phyloP scores from a whole-genome alignment of 345 rosid genomes.

The Cochlearia excelsa region DNA sequence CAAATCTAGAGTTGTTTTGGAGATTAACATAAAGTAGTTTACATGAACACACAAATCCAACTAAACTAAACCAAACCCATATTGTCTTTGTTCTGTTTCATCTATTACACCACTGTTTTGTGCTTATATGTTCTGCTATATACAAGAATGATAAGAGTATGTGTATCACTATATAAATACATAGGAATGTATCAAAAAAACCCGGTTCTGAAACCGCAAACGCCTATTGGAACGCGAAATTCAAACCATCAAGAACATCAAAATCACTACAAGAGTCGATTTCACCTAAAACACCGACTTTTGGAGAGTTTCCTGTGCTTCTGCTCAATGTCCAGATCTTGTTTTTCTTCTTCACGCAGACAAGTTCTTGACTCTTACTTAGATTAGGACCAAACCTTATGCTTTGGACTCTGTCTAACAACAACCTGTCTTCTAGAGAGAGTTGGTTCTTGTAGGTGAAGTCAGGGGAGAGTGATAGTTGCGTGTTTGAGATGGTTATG shows the following conservation, averaged over 20 bases:
- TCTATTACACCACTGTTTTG: slow-evolving; percentile 22
- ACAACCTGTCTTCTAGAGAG: slow-evolving; percentile 58
- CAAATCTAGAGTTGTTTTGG: slow-evolving; percentile 24
- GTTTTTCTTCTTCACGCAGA: slow-evolving; percentile 29
- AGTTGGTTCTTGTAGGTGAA: slow-evolving; percentile 40
- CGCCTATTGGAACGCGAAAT: slow-evolving; percentile 25
- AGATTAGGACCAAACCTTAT: slow-evolving; percentile 50
- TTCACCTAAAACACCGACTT: slow-evolving; percentile 24
- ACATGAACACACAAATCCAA: slow-evolving; percentile 32
- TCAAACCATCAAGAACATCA: slow-evolving; percentile 59
- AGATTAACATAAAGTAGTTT: slow-evolving; percentile 25
- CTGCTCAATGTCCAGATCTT: slow-evolving; percentile 48
- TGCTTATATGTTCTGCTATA: slow-evolving; percentile 20
- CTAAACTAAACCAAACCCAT: slow-evolving; percentile 24
- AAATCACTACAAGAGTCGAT: slow-evolving; percentile 30
- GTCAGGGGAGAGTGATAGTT: slow-evolving; percentile 33
- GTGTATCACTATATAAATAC: slow-evolving; percentile 17
- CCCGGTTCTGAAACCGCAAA: neutral
- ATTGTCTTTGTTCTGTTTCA: slow-evolving; percentile 25
- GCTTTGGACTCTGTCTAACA: slow-evolving; percentile 48
- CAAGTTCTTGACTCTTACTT: slow-evolving; percentile 85
- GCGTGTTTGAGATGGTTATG: slow-evolving; percentile 37
- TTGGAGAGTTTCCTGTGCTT: slow-evolving; percentile 73
- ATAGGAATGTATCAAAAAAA: slow-evolving; percentile 21
- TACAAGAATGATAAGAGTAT: slow-evolving; percentile 21